A percentile compares a stretch with the other conserved stretches of the same genome.
Conservation (phyloP, 495 filamentous ascomycete genomes). For the Penicillium dipodomyicola region DNA sequence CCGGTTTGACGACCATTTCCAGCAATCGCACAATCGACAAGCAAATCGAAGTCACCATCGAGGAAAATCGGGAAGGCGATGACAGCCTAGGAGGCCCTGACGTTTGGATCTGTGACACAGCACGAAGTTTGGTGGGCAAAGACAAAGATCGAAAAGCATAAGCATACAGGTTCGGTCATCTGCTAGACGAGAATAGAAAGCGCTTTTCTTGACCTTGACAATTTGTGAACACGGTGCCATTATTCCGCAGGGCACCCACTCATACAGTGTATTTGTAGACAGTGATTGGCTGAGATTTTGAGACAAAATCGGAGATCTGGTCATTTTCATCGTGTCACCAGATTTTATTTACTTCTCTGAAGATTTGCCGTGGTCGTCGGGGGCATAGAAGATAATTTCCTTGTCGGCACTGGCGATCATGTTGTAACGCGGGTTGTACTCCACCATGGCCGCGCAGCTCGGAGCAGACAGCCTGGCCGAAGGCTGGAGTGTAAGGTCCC, state of each 20-base stretch:
- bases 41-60: constrained; percentile 56
- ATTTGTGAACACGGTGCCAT: not conserved
- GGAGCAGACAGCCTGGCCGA: constrained; percentile 60
- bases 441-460: constrained; percentile 68
- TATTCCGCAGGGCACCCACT: not conserved
- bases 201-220: not conserved
- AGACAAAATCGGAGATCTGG: not conserved
- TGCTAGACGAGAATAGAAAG: constrained; percentile 3
- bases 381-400: constrained; percentile 88
- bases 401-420: constrained; percentile 84
- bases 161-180: constrained; percentile 3
- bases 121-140: constrained; percentile 64
- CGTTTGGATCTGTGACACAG: constrained; percentile 61
- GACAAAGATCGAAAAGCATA: constrained; percentile 50
- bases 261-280: not conserved
- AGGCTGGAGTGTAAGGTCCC: constrained; percentile 60
- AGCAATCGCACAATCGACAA: constrained; percentile 65
- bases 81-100: constrained; percentile 51
- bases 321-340: not conserved
- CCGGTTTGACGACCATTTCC: constrained; percentile 59
- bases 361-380: constrained; percentile 43
- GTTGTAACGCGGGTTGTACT: constrained; percentile 87
- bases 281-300: not conserved
- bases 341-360: constrained; percentile 32
- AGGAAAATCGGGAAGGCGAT: constrained; percentile 37